phyloP scores from a whole-genome alignment of 306 rosid genomes.

The Purshia tridentata region DNA sequence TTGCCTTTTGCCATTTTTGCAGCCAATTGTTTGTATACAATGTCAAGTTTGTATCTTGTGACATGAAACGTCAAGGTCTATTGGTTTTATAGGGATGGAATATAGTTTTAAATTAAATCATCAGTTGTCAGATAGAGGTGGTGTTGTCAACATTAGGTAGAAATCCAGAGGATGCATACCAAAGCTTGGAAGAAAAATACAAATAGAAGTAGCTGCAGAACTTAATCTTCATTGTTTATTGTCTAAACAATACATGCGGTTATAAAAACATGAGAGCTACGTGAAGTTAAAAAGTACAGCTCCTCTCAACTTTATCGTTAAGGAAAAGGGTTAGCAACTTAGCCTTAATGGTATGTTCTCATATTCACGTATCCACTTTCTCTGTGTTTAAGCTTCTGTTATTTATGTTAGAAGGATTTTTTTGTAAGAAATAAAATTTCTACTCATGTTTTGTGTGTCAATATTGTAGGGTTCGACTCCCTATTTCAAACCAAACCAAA shows the following conservation, averaged over 20 bases:
- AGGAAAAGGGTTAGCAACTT: neutral
- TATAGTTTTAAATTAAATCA: neutral
- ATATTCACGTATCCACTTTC: neutral
- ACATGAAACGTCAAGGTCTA: neutral
- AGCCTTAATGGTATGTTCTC: neutral
- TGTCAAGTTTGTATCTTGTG: neutral
- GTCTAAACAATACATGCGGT: neutral
- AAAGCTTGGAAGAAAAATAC: constrained; percentile 14
- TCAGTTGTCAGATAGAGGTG: constrained; percentile 1
- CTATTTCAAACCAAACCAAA: neutral
- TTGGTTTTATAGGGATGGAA: constrained; percentile 1
- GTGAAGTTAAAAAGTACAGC: neutral
- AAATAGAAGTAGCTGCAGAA: neutral
- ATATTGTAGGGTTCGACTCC: neutral
- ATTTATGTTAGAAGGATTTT: neutral
- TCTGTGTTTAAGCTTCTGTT: neutral
- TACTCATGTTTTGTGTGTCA: neutral
- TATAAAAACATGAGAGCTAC: neutral
- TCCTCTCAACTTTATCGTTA: neutral
- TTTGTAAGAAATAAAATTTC: neutral
- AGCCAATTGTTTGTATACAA: neutral
- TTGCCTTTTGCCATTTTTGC: constrained; percentile 1
- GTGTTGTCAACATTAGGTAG: constrained; percentile 10
- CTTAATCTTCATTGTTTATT: neutral
- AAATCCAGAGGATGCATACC: neutral